Percentiles rank a stretch among this genome's conserved stretches.
Evolutionary conservation across 2,329 filamentous ascomycete species (phyloP).

Genomic region (Cordyceps pruinosa): DNA sequence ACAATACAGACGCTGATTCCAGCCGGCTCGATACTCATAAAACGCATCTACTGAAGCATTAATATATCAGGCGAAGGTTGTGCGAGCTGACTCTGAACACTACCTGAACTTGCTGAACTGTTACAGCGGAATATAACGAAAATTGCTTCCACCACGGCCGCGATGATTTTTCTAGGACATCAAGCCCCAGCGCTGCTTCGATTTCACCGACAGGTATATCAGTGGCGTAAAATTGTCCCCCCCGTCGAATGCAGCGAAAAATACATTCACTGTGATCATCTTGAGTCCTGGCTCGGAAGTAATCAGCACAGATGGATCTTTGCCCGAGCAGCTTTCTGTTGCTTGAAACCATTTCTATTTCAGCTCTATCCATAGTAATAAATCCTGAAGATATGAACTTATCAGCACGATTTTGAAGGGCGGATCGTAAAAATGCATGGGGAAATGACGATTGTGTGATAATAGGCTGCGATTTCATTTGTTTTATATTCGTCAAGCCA

Average conservation of each 20-base stretch:
- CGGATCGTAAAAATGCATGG: not conserved
- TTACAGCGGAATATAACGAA: not conserved
- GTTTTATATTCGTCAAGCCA: not conserved
- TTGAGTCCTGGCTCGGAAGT: not conserved
- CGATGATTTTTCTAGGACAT: not conserved
- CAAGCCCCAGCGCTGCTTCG: not conserved
- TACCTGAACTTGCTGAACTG: not conserved
- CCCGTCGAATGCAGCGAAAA: not conserved
- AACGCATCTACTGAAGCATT: not conserved
- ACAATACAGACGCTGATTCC: not conserved
- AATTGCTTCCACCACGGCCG: not conserved
- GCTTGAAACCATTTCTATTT: not conserved
- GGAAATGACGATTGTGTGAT: not conserved
- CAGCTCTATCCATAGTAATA: not conserved
- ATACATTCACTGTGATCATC: not conserved
- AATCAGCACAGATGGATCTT: not conserved
- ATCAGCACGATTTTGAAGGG: not conserved
- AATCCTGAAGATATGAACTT: not conserved
- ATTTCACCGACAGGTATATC: not conserved
- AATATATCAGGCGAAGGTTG: not conserved
- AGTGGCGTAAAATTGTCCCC: not conserved
- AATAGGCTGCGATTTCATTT: not conserved
- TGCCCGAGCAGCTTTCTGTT: not conserved
- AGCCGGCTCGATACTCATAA: not conserved
- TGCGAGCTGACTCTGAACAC: not conserved